These are phyloP conservation scores for Ascochyta clinopodiicola DNA, from an alignment of 2,329 filamentous ascomycete species.

Conservation along the genomic window DNA sequence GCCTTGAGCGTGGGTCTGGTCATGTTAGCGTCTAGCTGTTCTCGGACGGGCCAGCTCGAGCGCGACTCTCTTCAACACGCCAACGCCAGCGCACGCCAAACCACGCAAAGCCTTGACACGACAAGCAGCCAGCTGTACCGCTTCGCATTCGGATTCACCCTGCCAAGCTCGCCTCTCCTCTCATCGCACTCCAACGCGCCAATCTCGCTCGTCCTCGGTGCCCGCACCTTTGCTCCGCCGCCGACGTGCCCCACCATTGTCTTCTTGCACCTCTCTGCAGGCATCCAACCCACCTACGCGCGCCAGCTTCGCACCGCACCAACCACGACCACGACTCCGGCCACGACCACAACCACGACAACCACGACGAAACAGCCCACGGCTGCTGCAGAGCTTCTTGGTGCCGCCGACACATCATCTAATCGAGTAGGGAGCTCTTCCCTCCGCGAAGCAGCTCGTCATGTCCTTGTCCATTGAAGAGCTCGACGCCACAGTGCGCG, in stretches of 20 bases:
- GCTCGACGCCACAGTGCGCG: slow-evolving; percentile 93
- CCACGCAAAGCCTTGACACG: slow-evolving; percentile 24
- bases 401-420: slow-evolving; percentile 24
- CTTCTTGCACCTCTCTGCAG: slow-evolving; percentile 36
- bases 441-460: slow-evolving; percentile 42
- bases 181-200: neutral
- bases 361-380: slow-evolving; percentile 12
- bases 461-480: slow-evolving; percentile 83
- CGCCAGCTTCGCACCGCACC: slow-evolving; percentile 21
- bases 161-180: slow-evolving; percentile 10
- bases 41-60: slow-evolving; percentile 26
- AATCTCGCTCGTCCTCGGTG: slow-evolving; percentile 15
- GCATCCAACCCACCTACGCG: slow-evolving; percentile 35
- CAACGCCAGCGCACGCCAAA: slow-evolving; percentile 25
- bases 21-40: slow-evolving; percentile 16
- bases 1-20: slow-evolving; percentile 16
- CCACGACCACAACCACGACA: too few relatives aligned
- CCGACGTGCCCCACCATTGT: slow-evolving; percentile 44
- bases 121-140: slow-evolving; percentile 28
- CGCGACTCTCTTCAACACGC: slow-evolving; percentile 29
- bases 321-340: slow-evolving; percentile 17
- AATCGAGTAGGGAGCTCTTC: slow-evolving; percentile 45
- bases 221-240: slow-evolving; percentile 33
- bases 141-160: slow-evolving; percentile 19
- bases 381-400: slow-evolving; percentile 25